Evolutionary conservation across 345 rosid genomes (phyloP).

Genomic region (Rhodamnia argentea): DNA sequence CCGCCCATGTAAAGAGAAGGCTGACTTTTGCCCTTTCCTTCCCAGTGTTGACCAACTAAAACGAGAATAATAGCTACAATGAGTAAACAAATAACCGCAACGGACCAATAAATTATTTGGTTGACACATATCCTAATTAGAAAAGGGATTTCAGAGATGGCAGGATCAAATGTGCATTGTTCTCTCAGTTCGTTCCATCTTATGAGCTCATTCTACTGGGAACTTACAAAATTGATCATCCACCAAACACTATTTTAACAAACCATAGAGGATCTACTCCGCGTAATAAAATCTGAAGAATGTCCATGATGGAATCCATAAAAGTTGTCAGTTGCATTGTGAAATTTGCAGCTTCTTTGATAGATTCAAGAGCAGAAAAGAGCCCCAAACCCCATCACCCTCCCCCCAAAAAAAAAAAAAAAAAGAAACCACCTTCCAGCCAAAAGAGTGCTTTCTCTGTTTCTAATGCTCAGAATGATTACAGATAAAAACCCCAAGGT

Average conservation of each 20-base stretch:
- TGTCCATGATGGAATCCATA: background rate
- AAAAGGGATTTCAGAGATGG: background rate
- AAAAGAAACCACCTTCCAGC: background rate
- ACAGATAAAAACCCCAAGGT: background rate
- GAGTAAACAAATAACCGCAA: background rate
- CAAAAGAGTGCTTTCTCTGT: background rate
- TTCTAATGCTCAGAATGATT: background rate
- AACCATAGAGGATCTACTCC: background rate
- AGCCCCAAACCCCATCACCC: too few relatives aligned
- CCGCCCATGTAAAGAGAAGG: constrained; percentile 97
- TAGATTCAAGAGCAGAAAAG: background rate
- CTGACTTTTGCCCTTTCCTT: constrained; percentile 96
- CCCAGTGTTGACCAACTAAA: constrained; percentile 93
- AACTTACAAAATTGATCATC: background rate
- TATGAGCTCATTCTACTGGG: background rate
- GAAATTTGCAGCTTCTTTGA: background rate
- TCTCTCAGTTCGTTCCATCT: background rate
- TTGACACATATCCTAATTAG: background rate
- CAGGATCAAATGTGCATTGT: background rate
- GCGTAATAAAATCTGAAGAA: background rate
- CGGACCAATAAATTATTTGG: background rate
- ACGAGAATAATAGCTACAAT: background rate
- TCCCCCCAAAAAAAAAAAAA: too few relatives aligned
- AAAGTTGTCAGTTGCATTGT: background rate
- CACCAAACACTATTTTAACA: background rate